Base-by-base conservation (phyloP, 2,329 filamentous ascomycete genomes). In the Colletotrichum sp. region DNA sequence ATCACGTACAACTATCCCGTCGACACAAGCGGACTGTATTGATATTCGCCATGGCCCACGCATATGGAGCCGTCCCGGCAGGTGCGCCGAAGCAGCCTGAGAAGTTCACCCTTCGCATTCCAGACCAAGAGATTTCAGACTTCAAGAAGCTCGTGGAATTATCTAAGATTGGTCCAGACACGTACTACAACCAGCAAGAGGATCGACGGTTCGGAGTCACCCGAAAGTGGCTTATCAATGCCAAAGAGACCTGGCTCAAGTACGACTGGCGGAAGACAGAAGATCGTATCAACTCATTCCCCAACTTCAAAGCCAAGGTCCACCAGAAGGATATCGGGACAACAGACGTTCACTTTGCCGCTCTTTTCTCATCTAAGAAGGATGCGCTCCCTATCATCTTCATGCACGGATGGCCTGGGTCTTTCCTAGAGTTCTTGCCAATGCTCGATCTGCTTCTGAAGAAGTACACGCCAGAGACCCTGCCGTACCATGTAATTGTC, bases 401-500 rank as follows among this genome's bases (percentile, higher is more conserved):
- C 13, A 79, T 89, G n/a, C 90, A 92, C 77, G 91, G 90, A 62
- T 92, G 89, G 89, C 90, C 90, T 2, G 83, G 85, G 76, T 87
- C 84, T 1, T 89, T 91, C 75, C 80, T 89, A 1, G 91, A 93
- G 77, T 92, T 92, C 78, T 79, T 92, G 4, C 87, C 86, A 2
- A 83, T 91, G 9, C 80, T 93, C 69, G 80, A 86, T 2, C 57
- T 89, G 5, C 80, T 92, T 2, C 81, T 81, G 30, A 79, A 84
- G 4, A 88, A 88, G 69, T 91, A 92, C 79, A 86, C 86, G 0
- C 85, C 89, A 0, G 82, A 87, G 1, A 84, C 83, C 1, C 82
- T 92, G 18, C 90, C 91, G 0, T 92, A 90, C 79, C 90, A 92
- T 78, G 81, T 92, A 59, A 86, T 92, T 44, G 87, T 89, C 0